Conservation (phyloP, 768 basidiomycete species). For the Suillus lakei region DNA sequence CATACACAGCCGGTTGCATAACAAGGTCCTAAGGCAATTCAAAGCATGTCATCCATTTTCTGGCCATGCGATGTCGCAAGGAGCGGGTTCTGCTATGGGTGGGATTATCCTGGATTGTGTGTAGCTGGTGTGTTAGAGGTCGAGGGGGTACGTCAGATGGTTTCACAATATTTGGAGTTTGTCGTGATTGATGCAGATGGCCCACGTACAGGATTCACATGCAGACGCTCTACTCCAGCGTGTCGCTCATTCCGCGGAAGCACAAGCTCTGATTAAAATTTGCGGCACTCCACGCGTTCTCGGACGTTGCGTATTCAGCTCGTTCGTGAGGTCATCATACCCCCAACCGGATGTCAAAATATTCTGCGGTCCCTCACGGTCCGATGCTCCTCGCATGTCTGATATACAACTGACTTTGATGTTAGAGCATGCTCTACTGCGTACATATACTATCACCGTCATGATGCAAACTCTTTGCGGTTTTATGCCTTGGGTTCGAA, state of each 20-base stretch:
- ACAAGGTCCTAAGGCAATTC: too few relatives aligned
- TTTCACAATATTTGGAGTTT: slow-evolving; percentile 6
- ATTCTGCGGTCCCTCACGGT: slow-evolving; percentile 29
- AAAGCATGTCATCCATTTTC: slow-evolving; percentile 47
- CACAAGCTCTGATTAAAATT: slow-evolving; percentile 18
- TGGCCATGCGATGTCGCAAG: slow-evolving; percentile 58
- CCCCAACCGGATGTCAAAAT: slow-evolving; percentile 38
- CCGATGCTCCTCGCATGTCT: slow-evolving; percentile 8
- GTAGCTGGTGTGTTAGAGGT: slow-evolving; percentile 54
- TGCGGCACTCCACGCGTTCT: slow-evolving; percentile 34
- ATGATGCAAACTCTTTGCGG: slow-evolving; percentile 58
- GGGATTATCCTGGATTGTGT: slow-evolving; percentile 51
- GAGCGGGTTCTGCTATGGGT: slow-evolving; percentile 64
- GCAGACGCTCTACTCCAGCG: slow-evolving; percentile 17
- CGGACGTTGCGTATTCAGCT: slow-evolving; percentile 27
- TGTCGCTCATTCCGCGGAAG: slow-evolving; percentile 22
- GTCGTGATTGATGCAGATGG: background rate
- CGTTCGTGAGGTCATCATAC: slow-evolving; percentile 13
- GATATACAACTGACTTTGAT: slow-evolving; percentile 12
- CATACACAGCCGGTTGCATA: background rate
- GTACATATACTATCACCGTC: slow-evolving; percentile 58
- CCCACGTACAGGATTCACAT: slow-evolving; percentile 21
- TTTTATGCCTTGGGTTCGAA: slow-evolving; percentile 60
- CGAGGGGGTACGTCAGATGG: slow-evolving; percentile 33
- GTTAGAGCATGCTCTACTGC: slow-evolving; percentile 23